A percentile compares a stretch with the other conserved stretches of the same genome.
Conservation (phyloP, 768 basidiomycete species). For the Mycena belliarum region DNA sequence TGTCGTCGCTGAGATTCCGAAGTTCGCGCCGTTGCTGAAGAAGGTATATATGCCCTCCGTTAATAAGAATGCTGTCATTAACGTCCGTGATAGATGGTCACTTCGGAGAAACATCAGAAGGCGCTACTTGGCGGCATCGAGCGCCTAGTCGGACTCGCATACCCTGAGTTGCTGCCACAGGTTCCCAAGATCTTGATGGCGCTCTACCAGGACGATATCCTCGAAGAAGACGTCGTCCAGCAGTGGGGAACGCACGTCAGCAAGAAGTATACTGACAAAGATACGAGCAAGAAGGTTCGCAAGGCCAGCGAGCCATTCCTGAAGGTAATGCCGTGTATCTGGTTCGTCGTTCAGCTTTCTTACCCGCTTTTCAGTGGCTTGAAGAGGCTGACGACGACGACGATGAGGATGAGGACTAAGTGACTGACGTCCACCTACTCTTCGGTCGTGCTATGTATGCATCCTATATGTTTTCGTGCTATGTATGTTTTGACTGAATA, state of each 20-base stretch:
- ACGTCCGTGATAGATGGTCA: constrained; percentile 62
- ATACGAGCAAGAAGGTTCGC: constrained; percentile 91
- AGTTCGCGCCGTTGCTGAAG: constrained; percentile 67
- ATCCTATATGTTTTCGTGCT: constrained; percentile 14
- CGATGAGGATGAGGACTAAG: constrained; percentile 35
- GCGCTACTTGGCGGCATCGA: constrained; percentile 92
- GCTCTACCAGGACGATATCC: constrained; percentile 87
- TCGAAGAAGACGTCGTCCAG: constrained; percentile 88
- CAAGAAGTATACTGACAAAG: constrained; percentile 96
- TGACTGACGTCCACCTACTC: neutral
- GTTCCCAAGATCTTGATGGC: constrained; percentile 94
- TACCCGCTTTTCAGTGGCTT: constrained; percentile 61
- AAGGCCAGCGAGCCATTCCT: constrained; percentile 96
- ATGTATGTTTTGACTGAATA: constrained; percentile 8
- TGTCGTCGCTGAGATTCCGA: constrained; percentile 61
- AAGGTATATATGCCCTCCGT: constrained; percentile 56
- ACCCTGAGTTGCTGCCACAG: constrained; percentile 68
- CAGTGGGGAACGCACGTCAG: constrained; percentile 97
- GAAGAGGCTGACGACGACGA: constrained; percentile 86
- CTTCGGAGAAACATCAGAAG: constrained; percentile 95
- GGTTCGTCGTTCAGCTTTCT: constrained; percentile 3
- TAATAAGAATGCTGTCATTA: constrained; percentile 3
- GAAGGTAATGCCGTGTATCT: constrained; percentile 53
- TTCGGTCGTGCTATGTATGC: neutral
- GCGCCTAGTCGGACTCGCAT: constrained; percentile 70